Evolutionary conservation across 225 moss, liverwort and hornwort genomes (phyloP).

Genomic region (Thuidium tamariscinum): DNA sequence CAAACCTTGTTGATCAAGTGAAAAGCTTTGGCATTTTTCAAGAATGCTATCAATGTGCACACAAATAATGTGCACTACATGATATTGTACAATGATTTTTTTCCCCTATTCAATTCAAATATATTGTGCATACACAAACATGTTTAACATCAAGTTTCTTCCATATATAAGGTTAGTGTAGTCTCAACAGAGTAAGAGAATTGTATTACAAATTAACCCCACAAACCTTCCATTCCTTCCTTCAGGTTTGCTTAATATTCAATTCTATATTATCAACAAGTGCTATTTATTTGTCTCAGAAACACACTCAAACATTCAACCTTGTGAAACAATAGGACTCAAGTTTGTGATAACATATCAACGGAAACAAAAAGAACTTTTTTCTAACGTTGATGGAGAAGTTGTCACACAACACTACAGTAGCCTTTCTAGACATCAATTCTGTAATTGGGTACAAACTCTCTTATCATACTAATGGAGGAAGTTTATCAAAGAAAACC

Average conservation of each 20-base stretch:
- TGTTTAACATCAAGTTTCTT: background rate
- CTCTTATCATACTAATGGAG: background rate
- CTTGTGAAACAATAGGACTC: background rate
- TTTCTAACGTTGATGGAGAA: background rate
- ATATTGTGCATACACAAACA: background rate
- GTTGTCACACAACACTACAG: background rate
- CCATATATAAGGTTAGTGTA: background rate
- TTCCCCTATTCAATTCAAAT: no score
- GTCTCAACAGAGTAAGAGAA: background rate
- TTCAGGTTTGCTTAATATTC: background rate
- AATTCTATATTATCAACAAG: background rate
- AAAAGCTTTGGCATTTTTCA: slow-evolving; percentile 38
- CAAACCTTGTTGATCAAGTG: slow-evolving; percentile 25
- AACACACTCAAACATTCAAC: background rate
- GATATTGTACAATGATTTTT: background rate
- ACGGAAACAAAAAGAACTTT: background rate
- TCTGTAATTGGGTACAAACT: background rate
- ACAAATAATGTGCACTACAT: background rate
- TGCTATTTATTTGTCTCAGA: no score
- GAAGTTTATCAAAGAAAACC: background rate
- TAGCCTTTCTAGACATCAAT: background rate
- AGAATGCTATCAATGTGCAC: slow-evolving; percentile 37
- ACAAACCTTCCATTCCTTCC: background rate
- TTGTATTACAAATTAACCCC: background rate
- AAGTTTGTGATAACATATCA: background rate